Conservation (phyloP, 192 early-diverging fungal genomes). For the Coemansia erecta region DNA sequence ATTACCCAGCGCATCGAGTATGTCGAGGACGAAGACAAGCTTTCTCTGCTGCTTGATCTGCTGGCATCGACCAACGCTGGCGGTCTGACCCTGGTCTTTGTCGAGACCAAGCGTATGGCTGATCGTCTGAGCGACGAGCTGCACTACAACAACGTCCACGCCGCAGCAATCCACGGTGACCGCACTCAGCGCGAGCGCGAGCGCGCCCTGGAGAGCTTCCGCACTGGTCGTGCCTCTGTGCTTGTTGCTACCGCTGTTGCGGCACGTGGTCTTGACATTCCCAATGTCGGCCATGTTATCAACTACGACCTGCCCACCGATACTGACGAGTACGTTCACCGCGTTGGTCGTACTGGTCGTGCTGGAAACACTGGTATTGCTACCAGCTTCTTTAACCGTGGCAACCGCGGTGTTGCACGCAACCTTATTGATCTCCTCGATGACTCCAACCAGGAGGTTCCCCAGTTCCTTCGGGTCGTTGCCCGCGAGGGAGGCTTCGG, state of each 20-base stretch:
- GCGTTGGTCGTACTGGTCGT: conserved; percentile 97
- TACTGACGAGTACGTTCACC: conserved; percentile 98
- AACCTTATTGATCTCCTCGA: conserved; percentile 84
- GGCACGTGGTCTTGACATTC: conserved; percentile 89
- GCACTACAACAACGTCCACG: conserved; percentile 73
- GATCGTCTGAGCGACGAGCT: conserved; percentile 87
- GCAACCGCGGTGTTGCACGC: conserved; percentile 77
- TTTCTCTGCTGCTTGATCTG: conserved; percentile 83
- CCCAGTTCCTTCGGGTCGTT: conserved; percentile 73
- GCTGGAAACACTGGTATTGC: conserved; percentile 91
- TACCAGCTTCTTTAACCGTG: conserved; percentile 93
- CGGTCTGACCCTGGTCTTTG: conserved; percentile 91
- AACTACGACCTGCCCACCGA: conserved; percentile 96
- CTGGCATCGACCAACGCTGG: conserved; percentile 57
- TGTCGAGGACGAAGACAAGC: conserved; percentile 94
- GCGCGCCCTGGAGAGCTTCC: conserved; percentile 84
- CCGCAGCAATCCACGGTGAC: conserved; percentile 96
- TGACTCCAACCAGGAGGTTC: conserved; percentile 95
- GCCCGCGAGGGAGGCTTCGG: conserved; percentile 60
- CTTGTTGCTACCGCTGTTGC: conserved; percentile 98
- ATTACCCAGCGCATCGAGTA: conserved; percentile 92
- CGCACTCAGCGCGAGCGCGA: conserved; percentile 95
- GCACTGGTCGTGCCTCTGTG: conserved; percentile 73
- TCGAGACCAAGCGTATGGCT: conserved; percentile 94
- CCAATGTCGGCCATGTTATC: conserved; percentile 83